Evolutionary conservation across 768 basidiomycete genomes (phyloP).

Genomic region (Amanita phalloides): DNA sequence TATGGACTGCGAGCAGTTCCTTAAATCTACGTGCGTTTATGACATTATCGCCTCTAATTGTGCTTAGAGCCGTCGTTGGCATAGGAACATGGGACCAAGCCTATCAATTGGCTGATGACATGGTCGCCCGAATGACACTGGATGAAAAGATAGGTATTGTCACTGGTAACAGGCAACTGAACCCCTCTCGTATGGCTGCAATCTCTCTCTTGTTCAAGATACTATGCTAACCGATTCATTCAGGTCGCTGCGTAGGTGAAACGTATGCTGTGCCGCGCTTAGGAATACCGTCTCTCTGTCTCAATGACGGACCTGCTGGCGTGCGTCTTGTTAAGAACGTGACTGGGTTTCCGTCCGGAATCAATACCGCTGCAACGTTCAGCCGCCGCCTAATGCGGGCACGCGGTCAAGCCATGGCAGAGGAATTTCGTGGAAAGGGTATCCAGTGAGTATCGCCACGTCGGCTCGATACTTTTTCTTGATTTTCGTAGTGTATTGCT

Average conservation of each 20-base stretch:
- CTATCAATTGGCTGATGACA: slow-evolving; percentile 17
- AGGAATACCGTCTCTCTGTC: slow-evolving; percentile 22
- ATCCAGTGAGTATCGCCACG: slow-evolving; percentile 18
- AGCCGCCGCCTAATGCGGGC: slow-evolving; percentile 43
- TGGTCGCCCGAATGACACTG: slow-evolving; percentile 18
- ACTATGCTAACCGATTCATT: background rate
- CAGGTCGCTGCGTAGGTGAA: slow-evolving; percentile 25
- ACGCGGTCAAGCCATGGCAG: slow-evolving; percentile 43
- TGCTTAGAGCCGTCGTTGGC: background rate
- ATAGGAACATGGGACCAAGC: slow-evolving; percentile 25
- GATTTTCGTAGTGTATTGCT: slow-evolving; percentile 21
- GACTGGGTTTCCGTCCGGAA: slow-evolving; percentile 37
- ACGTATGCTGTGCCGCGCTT: slow-evolving; percentile 19
- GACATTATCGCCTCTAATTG: background rate
- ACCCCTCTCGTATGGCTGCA: slow-evolving; percentile 11
- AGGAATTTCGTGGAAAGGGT: slow-evolving; percentile 51
- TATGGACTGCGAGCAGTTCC: background rate
- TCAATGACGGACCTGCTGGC: slow-evolving; percentile 29
- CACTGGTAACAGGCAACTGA: slow-evolving; percentile 23
- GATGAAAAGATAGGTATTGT: slow-evolving; percentile 27
- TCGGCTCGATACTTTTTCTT: background rate
- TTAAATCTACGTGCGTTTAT: background rate
- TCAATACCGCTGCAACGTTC: slow-evolving; percentile 30
- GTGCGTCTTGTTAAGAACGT: slow-evolving; percentile 20
- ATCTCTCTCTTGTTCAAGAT: background rate